A percentile compares a stretch with the other conserved stretches of the same genome.
phyloP scores from a whole-genome alignment of 768 basidiomycete species.

The Mrakia gelida region DNA sequence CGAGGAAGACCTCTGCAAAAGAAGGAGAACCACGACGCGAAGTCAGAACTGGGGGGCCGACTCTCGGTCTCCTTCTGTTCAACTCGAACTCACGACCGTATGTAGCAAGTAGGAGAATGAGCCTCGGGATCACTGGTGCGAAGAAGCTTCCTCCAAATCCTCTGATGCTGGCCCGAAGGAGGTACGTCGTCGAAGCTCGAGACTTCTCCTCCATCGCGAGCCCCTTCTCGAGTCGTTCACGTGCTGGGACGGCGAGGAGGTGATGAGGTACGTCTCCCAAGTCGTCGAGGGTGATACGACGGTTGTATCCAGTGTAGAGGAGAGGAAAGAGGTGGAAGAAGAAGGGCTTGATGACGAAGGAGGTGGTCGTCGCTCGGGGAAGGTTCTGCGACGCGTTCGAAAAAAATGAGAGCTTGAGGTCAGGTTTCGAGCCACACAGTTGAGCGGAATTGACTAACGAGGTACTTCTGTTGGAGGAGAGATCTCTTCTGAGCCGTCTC shows the following conservation, averaged over 20 bases:
- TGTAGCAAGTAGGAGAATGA: conserved; percentile 13
- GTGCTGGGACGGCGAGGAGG: conserved; percentile 3
- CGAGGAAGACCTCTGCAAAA: conserved; percentile 19
- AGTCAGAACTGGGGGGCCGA: neutral
- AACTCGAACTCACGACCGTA: neutral
- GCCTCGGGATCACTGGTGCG: conserved; percentile 1
- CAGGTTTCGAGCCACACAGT: too few species aligned
- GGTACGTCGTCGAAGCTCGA: neutral
- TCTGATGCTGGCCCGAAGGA: neutral
- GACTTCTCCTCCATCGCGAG: neutral
- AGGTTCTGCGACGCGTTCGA: neutral
- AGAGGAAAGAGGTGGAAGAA: conserved; percentile 18
- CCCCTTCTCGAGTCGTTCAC: neutral
- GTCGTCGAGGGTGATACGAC: conserved; percentile 13
- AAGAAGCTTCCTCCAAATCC: conserved; percentile 1
- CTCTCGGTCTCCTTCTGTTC: too few species aligned
- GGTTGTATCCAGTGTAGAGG: conserved; percentile 22
- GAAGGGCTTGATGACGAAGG: conserved; percentile 19
- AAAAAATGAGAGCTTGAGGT: too few species aligned
- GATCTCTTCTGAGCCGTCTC: conserved; percentile 13
- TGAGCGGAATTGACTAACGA: neutral
- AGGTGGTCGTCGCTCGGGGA: neutral
- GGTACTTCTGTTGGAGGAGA: conserved; percentile 4
- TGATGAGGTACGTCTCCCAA: neutral
- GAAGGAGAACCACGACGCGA: neutral